phyloP scores from a whole-genome alignment of 176 grass and related monocot species.

The Olyra latifolia region DNA sequence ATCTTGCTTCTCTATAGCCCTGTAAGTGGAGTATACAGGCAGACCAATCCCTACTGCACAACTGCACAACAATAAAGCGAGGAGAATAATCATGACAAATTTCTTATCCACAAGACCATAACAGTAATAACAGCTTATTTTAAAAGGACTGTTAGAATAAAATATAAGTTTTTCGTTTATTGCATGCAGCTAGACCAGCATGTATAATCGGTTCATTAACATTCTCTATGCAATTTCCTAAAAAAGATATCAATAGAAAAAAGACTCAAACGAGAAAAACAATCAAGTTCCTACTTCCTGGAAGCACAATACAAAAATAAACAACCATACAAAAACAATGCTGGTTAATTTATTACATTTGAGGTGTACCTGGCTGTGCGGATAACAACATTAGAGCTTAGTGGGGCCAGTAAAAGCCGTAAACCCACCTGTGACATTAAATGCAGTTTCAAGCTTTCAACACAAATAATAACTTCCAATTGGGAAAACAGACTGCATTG shows the following conservation, averaged over 20 bases:
- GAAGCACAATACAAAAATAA: conserved; percentile 1
- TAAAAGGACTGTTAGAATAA: background rate
- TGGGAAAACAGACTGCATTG: background rate
- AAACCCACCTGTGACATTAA: conserved; percentile 39
- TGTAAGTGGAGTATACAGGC: conserved; percentile 91
- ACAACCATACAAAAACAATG: background rate
- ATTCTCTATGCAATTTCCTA: background rate
- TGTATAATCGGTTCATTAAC: background rate
- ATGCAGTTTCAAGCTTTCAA: conserved; percentile 21
- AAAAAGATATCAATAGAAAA: background rate
- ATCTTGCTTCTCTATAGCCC: conserved; percentile 95
- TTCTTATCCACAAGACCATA: background rate
- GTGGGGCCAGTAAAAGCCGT: conserved; percentile 50
- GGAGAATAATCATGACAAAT: background rate
- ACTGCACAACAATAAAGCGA: conserved; percentile 54
- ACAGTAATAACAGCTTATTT: background rate
- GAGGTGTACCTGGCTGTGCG: conserved; percentile 48
- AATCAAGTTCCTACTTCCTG: background rate
- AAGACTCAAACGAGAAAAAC: background rate
- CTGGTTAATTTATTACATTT: background rate
- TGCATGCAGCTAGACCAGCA: conserved; percentile 5
- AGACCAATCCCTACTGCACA: conserved; percentile 81
- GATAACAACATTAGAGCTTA: conserved; percentile 45
- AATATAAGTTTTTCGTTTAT: background rate
- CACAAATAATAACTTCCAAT: conserved; percentile 10